phyloP scores from a whole-genome alignment of 768 basidiomycete genomes.

The Serendipita sp. region DNA sequence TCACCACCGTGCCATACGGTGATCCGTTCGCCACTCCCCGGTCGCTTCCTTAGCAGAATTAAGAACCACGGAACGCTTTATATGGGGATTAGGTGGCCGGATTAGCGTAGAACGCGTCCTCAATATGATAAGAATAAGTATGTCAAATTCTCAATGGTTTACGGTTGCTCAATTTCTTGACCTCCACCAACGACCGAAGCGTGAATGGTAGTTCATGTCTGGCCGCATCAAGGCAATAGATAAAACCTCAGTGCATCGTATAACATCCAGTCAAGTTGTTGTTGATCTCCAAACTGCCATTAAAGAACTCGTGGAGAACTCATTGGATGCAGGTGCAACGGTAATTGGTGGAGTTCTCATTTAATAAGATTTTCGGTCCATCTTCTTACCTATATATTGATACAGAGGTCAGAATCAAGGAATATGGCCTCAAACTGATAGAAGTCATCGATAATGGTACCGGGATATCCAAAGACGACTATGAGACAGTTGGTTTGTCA shows the following conservation, averaged over 20 bases:
- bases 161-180: too few species aligned
- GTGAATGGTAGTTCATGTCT: neutral
- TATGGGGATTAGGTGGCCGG: too few species aligned
- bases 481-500: constrained; percentile 56
- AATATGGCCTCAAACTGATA: constrained; percentile 64
- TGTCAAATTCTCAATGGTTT: too few species aligned
- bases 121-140: too few species aligned
- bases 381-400: constrained; percentile 3
- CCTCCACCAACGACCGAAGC: too few species aligned
- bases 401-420: constrained; percentile 77
- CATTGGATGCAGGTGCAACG: constrained; percentile 81
- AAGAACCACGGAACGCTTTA: too few species aligned
- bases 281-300: constrained; percentile 85
- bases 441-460: constrained; percentile 89
- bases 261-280: constrained; percentile 91
- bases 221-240: constrained; percentile 47
- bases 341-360: constrained; percentile 45
- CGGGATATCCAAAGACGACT: constrained; percentile 66
- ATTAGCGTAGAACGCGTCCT: too few species aligned
- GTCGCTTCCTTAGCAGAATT: neutral
- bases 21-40: neutral
- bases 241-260: constrained; percentile 58
- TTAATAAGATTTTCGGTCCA: neutral
- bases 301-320: constrained; percentile 95
- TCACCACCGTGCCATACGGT: neutral